Conservation (phyloP, 2,329 filamentous ascomycete species). For the Colletotrichum plurivorum region DNA sequence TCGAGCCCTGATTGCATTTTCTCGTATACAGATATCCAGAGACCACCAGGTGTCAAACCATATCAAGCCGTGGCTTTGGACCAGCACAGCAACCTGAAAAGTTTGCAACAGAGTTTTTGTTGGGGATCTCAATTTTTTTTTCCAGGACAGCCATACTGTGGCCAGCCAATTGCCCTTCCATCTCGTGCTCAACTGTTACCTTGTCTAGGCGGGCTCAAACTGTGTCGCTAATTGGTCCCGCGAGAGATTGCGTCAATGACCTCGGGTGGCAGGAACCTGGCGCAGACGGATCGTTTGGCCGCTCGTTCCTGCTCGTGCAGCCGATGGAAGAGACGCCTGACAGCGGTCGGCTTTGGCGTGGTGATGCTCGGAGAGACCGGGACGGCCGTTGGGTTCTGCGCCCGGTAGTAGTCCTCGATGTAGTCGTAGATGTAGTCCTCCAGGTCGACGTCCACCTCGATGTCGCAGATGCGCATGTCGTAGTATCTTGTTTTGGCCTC, state of each 20-base stretch:
- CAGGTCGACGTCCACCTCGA: background rate
- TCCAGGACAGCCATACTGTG: too few relatives aligned
- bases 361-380: background rate
- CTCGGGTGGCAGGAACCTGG: too few relatives aligned
- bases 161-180: too few relatives aligned
- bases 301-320: background rate
- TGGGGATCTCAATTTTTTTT: too few relatives aligned
- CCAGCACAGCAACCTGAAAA: background rate
- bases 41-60: too few relatives aligned
- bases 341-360: background rate
- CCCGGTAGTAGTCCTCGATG: constrained; percentile 25
- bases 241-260: too few relatives aligned
- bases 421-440: constrained; percentile 30
- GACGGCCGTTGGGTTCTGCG: background rate
- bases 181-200: too few relatives aligned
- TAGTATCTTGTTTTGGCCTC: constrained; percentile 19
- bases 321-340: background rate
- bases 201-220: too few relatives aligned
- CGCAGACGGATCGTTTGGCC: background rate
- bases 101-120: too few relatives aligned
- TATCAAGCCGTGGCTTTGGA: background rate
- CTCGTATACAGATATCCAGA: too few relatives aligned
- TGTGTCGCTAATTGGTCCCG: too few relatives aligned
- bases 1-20: too few relatives aligned
- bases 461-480: constrained; percentile 8